Evolutionary conservation across 345 rosid genomes (phyloP), one percentile per base, ranked within the genome.

Genomic region (Abelmoschus esculentus): DNA sequence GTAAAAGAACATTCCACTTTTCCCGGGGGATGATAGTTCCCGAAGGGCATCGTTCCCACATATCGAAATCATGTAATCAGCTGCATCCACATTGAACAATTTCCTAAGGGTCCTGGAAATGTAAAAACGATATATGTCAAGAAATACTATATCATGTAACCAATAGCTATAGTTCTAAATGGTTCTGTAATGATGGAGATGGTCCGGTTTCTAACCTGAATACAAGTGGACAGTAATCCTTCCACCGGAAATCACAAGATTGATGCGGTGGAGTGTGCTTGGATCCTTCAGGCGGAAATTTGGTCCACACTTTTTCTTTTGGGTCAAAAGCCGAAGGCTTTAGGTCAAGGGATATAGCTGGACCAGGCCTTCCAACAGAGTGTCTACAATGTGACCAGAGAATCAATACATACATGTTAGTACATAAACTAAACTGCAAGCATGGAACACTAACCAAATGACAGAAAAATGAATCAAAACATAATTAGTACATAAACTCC

Each of bases 211-310:
- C 74, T 54, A 54, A 93, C 99, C 99, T 91, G 89, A 95, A 95
- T 73, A 91, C 99, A 70, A 95, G 85, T 15, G 99, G 99, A 61
- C 99, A 95, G 73, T 95, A 95, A 64, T 95, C 99, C 77, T 95
- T 95, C 99, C 99, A 95, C 78, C 73, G 89, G 76, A 95, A 95
- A 69, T 95, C 99, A 38, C 80, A 77, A 50, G 96, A 91, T 76
- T 83, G 91, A 79, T 95, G 99, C 34, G 99, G 99, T 62, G 99
- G 97, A 67, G 99, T 95, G 74, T 91, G 80, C 70, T 95, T 95
- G 40, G 97, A 87, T 62, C 99, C 99, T 79, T 86, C 97, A 4
- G 97, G 79, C 10, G 98, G 99, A 74, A 95, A 95, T 61, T 84
- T 91, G 6, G 99, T 95, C 99, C 99, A 95, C 31, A 95, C 87